Conservation (phyloP, 768 basidiomycete species). For the Trametes gibbosa region DNA sequence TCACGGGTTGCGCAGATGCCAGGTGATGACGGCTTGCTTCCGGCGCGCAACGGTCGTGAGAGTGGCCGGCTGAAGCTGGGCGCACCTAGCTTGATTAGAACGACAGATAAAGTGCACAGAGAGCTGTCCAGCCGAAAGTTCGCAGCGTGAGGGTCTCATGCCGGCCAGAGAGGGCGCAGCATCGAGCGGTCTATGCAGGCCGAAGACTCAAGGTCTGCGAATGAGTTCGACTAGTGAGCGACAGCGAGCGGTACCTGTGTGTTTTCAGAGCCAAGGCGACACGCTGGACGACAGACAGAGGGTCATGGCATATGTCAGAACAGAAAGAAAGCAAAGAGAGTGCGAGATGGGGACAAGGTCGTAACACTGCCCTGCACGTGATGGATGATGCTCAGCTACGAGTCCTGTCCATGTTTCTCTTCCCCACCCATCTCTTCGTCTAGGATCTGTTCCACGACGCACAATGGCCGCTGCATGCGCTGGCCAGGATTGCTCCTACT, state of each 20-base stretch:
- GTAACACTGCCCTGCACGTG: neutral
- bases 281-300: neutral
- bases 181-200: neutral
- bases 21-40: neutral
- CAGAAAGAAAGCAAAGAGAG: neutral
- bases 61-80: neutral
- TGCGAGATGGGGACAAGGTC: neutral
- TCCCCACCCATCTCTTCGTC: neutral
- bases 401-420: neutral
- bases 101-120: neutral
- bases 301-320: neutral
- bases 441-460: neutral
- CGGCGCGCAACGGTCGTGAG: neutral
- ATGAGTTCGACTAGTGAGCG: neutral
- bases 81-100: neutral
- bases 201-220: neutral
- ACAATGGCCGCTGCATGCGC: neutral
- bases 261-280: too few species aligned
- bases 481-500: neutral
- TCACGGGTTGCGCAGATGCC: neutral
- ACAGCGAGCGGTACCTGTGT: too few species aligned
- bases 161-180: neutral
- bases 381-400: neutral
- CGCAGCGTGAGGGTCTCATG: slow-evolving; percentile 1
- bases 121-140: neutral